Conservation (phyloP, 768 basidiomycete species). For the Termitomyces sp. region DNA sequence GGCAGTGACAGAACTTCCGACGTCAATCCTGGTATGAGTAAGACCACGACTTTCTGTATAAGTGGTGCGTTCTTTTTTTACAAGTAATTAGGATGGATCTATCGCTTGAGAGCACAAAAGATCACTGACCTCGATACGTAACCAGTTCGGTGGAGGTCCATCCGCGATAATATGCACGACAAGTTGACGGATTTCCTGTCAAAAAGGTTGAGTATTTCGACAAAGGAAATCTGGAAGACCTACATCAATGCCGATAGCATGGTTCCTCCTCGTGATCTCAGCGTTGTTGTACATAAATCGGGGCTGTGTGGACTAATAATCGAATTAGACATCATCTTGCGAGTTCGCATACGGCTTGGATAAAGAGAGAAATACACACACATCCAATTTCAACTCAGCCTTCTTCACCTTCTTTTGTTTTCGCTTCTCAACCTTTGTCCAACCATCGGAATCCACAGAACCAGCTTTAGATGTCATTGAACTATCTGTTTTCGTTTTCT, state of each 20-base stretch:
- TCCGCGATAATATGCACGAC: slow-evolving; percentile 79
- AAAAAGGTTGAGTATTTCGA: neutral
- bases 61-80: slow-evolving; percentile 63
- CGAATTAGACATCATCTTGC: neutral
- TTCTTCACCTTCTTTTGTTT: slow-evolving; percentile 69
- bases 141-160: slow-evolving; percentile 82
- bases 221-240: slow-evolving; percentile 19
- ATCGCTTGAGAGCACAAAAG: slow-evolving; percentile 1
- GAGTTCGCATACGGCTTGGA: slow-evolving; percentile 5
- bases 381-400: slow-evolving; percentile 50
- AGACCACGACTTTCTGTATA: slow-evolving; percentile 72
- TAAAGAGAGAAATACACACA: slow-evolving; percentile 33
- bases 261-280: slow-evolving; percentile 68
- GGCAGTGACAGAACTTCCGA: slow-evolving; percentile 69
- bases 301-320: slow-evolving; percentile 51
- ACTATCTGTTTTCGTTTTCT: slow-evolving; percentile 32
- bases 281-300: slow-evolving; percentile 77
- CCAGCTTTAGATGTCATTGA: slow-evolving; percentile 2
- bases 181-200: slow-evolving; percentile 84
- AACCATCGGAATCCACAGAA: slow-evolving; percentile 28
- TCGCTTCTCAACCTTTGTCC: slow-evolving; percentile 70
- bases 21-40: slow-evolving; percentile 86
- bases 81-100: neutral
- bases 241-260: slow-evolving; percentile 80
- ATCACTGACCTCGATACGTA: slow-evolving; percentile 67